phyloP scores from a whole-genome alignment of 345 rosid species.

The Lepidium aucheri region DNA sequence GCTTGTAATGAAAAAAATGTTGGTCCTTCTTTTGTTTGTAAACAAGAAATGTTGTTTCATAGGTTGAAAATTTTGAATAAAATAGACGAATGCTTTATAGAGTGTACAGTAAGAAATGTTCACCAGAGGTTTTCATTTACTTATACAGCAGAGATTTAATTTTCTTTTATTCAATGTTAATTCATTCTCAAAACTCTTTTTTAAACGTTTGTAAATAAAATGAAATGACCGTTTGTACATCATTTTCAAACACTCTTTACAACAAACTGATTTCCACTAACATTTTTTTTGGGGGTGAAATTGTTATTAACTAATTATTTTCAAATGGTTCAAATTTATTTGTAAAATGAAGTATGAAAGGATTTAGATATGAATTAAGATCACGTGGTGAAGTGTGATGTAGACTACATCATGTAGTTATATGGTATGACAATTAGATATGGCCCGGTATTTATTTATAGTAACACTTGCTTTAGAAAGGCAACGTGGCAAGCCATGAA shows the following conservation, averaged over 20 bases:
- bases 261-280: too few relatives aligned
- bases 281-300: too few relatives aligned
- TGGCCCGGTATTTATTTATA: not conserved
- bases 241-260: too few relatives aligned
- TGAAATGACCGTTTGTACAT: too few relatives aligned
- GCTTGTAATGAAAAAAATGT: not conserved
- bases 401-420: too few relatives aligned
- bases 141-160: too few relatives aligned
- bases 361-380: not conserved
- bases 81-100: not conserved
- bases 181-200: too few relatives aligned
- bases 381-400: not conserved
- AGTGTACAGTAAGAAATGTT: not conserved
- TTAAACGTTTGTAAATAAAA: too few relatives aligned
- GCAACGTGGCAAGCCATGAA: conserved; percentile 1
- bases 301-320: too few relatives aligned
- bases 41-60: not conserved
- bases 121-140: too few relatives aligned
- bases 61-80: conserved; percentile 2
- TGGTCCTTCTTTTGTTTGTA: not conserved
- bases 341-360: not conserved
- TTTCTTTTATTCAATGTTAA: too few relatives aligned
- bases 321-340: too few relatives aligned
- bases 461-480: not conserved
- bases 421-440: not conserved